A percentile compares a stretch with the other conserved stretches of the same genome.
phyloP scores from a whole-genome alignment of 805 yeast species.

The Sugiyamaella smithiae region DNA sequence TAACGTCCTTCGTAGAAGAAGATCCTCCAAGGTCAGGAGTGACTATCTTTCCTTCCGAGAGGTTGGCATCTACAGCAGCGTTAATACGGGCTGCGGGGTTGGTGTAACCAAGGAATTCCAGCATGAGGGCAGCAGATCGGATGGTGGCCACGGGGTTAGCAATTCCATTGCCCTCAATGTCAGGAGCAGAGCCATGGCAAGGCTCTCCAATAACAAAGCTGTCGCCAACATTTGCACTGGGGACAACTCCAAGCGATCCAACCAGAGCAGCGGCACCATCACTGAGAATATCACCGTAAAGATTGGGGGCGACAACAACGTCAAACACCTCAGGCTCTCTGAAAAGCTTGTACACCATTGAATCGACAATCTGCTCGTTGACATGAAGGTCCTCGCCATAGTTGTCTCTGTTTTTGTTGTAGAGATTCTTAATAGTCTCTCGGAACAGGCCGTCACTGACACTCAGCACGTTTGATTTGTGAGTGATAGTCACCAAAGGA shows the following conservation, averaged over 20 bases:
- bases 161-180: slow-evolving; percentile 82
- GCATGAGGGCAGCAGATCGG: slow-evolving; percentile 95
- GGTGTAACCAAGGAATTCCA: slow-evolving; percentile 91
- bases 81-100: slow-evolving; percentile 90
- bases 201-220: slow-evolving; percentile 97
- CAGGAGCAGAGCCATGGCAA: slow-evolving; percentile 99
- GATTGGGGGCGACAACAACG: slow-evolving; percentile 97
- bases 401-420: slow-evolving; percentile 53
- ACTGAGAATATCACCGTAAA: slow-evolving; percentile 95
- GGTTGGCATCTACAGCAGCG: slow-evolving; percentile 90
- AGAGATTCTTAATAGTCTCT: slow-evolving; percentile 69
- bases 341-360: slow-evolving; percentile 98
- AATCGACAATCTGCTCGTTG: slow-evolving; percentile 97
- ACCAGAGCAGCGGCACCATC: slow-evolving; percentile 96
- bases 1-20: slow-evolving; percentile 81
- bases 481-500: slow-evolving; percentile 87
- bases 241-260: slow-evolving; percentile 97
- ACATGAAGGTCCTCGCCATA: slow-evolving; percentile 57
- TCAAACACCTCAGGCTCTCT: slow-evolving; percentile 97
- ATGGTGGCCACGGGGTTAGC: slow-evolving; percentile 97
- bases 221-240: slow-evolving; percentile 97
- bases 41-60: slow-evolving; percentile 69
- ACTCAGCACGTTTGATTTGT: slow-evolving; percentile 92
- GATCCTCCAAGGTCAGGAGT: slow-evolving; percentile 97
- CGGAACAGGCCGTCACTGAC: slow-evolving; percentile 95